Evolutionary conservation across 2,329 filamentous ascomycete species (phyloP).

Genomic region (Aspergillus aculeatus): DNA sequence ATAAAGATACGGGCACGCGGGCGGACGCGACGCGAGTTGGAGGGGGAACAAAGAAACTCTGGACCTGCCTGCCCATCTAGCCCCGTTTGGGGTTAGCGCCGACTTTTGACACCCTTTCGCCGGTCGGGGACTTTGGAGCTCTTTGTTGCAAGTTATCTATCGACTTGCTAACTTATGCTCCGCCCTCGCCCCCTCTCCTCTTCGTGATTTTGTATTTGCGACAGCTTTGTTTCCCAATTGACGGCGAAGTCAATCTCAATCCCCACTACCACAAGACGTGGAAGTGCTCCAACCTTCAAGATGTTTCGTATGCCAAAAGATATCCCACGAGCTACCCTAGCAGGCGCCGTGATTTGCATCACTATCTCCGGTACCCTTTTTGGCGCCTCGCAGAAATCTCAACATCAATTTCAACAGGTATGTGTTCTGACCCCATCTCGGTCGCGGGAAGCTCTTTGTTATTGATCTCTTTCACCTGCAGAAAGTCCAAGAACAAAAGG

Average conservation of each 20-base stretch:
- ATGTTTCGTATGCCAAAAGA: conserved; percentile 9
- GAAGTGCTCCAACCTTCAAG: conserved; percentile 24
- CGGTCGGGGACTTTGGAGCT: not conserved
- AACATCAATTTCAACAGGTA: conserved; percentile 54
- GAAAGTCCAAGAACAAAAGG: conserved; percentile 39
- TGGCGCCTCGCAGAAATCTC: conserved; percentile 58
- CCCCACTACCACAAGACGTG: conserved; percentile 19
- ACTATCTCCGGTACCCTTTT: conserved; percentile 59
- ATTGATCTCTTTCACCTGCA: not conserved
- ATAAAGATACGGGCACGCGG: not conserved
- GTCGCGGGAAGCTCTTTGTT: not conserved
- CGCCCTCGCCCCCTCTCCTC: not conserved
- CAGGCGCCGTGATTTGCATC: conserved; percentile 55
- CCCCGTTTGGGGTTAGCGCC: not conserved
- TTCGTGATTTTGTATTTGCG: too few species aligned
- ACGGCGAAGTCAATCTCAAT: not conserved
- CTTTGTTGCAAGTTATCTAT: not conserved
- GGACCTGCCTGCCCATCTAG: not conserved
- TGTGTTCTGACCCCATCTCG: not conserved
- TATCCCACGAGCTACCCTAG: conserved; percentile 53
- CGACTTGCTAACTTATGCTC: not conserved
- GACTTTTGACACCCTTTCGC: not conserved
- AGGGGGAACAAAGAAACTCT: not conserved
- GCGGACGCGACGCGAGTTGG: conserved; percentile 6
- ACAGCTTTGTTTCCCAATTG: conserved; percentile 3